A percentile compares a stretch with the other conserved stretches of the same genome.
Conservation (phyloP, 208 protist species). For the Crithidia mellificae region DNA sequence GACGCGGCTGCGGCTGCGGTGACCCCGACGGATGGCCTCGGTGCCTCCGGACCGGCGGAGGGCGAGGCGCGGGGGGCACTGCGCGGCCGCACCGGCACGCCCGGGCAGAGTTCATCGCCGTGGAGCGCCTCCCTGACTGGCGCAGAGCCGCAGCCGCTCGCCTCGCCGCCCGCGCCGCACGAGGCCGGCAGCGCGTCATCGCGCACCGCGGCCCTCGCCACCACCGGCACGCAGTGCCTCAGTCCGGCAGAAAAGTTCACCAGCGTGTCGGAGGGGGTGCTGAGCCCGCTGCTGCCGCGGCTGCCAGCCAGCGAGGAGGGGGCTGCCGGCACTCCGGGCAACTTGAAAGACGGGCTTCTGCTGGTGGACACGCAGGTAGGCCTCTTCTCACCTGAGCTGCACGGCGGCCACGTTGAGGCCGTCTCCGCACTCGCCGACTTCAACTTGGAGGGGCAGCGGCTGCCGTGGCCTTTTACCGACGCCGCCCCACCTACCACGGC, state of each 20-base stretch:
- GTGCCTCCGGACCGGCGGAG: not conserved
- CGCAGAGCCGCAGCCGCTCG: not conserved
- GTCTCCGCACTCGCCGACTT: slow-evolving; percentile 23
- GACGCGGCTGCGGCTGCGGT: not conserved
- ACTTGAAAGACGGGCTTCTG: slow-evolving; percentile 24
- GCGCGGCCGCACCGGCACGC: not conserved
- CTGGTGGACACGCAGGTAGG: slow-evolving; percentile 51
- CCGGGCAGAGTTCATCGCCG: not conserved
- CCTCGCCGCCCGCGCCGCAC: not conserved
- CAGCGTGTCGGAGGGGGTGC: not conserved
- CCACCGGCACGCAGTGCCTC: not conserved
- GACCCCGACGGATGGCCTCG: too few relatives aligned
- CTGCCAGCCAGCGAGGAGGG: too few relatives aligned
- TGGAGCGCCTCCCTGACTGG: not conserved
- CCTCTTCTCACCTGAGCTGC: slow-evolving; percentile 75
- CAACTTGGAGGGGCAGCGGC: slow-evolving; percentile 12
- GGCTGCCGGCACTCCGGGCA: not conserved
- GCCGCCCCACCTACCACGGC: slow-evolving; percentile 32
- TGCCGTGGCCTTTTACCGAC: slow-evolving; percentile 64
- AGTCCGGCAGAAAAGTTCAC: slow-evolving; percentile 7
- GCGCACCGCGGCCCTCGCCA: not conserved
- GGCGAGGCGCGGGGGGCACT: too few relatives aligned
- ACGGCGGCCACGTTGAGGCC: slow-evolving; percentile 16
- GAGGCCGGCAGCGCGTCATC: not conserved
- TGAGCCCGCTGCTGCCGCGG: not conserved